These are phyloP conservation scores for Atkinsonella texensis DNA, from an alignment of 2,329 filamentous ascomycete genomes.

Conservation along the genomic window DNA sequence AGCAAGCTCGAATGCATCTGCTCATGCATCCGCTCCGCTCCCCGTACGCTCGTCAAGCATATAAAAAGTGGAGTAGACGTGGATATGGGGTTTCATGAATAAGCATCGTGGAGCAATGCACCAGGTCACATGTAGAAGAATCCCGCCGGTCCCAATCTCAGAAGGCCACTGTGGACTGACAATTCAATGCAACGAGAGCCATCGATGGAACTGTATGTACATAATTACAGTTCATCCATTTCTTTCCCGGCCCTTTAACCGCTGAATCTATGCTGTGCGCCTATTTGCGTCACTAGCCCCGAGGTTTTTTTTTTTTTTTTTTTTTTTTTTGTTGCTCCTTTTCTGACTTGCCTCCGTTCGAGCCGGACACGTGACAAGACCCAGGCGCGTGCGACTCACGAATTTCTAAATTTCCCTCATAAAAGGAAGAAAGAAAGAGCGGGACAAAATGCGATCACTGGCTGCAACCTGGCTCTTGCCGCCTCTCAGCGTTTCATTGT, in stretches of 20 bases:
- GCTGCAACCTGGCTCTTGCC: neutral
- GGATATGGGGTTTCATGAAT: neutral
- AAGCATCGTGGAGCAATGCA: neutral
- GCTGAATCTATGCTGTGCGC: neutral
- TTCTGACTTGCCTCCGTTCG: neutral
- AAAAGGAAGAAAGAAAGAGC: neutral
- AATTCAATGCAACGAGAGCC: neutral
- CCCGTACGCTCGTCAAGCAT: neutral
- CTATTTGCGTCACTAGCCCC: neutral
- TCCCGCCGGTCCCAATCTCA: neutral
- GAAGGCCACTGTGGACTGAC: neutral
- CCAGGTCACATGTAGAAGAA: neutral
- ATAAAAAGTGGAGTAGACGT: neutral
- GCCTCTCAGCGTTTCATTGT: neutral
- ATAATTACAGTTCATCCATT: neutral
- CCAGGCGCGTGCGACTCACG: neutral
- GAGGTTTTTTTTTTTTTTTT: too few species aligned
- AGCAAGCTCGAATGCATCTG: neutral
- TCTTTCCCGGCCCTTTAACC: neutral
- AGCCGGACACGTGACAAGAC: neutral
- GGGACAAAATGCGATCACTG: neutral
- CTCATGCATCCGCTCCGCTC: neutral
- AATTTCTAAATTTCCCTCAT: neutral
- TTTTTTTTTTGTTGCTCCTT: neutral
- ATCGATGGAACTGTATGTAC: neutral